phyloP scores from a whole-genome alignment of 768 basidiomycete genomes.

The Arthromyces matolae region DNA sequence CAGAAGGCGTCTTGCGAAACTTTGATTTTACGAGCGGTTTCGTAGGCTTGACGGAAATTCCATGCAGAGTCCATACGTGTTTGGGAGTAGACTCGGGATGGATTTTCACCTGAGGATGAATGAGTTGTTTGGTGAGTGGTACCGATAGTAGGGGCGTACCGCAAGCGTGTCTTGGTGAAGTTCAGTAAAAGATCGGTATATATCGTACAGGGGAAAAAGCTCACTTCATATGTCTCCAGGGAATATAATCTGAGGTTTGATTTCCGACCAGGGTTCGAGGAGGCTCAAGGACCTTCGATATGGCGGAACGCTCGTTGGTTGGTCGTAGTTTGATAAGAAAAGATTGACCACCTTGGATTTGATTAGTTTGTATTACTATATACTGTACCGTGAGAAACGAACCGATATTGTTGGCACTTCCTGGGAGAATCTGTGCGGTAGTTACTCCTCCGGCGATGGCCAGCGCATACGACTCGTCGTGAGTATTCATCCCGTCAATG shows the following conservation, averaged over 20 bases:
- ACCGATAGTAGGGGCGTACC: slow-evolving; percentile 26
- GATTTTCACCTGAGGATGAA: slow-evolving; percentile 50
- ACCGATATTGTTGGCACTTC: slow-evolving; percentile 62
- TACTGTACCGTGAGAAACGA: too few species aligned
- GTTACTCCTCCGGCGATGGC: slow-evolving; percentile 70
- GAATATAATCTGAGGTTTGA: slow-evolving; percentile 33
- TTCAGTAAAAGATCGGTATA: background rate
- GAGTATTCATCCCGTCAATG: slow-evolving; percentile 72
- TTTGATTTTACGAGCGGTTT: slow-evolving; percentile 62
- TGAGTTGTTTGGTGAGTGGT: background rate
- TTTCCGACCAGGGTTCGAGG: slow-evolving; percentile 50
- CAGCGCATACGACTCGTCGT: slow-evolving; percentile 57
- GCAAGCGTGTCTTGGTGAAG: slow-evolving; percentile 57
- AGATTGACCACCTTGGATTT: slow-evolving; percentile 79
- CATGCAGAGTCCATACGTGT: slow-evolving; percentile 62
- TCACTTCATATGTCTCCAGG: slow-evolving; percentile 78
- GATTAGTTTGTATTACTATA: too few species aligned
- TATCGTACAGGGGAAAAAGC: slow-evolving; percentile 7
- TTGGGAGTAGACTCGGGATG: slow-evolving; percentile 39
- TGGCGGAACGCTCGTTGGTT: slow-evolving; percentile 66
- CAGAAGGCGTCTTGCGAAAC: slow-evolving; percentile 69
- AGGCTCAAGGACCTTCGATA: slow-evolving; percentile 69
- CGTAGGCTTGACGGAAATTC: slow-evolving; percentile 71
- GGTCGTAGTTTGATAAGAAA: slow-evolving; percentile 73
- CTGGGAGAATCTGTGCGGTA: slow-evolving; percentile 72